Evolutionary conservation across 2,329 filamentous ascomycete species (phyloP).

Genomic region (Colletotrichum sp.): DNA sequence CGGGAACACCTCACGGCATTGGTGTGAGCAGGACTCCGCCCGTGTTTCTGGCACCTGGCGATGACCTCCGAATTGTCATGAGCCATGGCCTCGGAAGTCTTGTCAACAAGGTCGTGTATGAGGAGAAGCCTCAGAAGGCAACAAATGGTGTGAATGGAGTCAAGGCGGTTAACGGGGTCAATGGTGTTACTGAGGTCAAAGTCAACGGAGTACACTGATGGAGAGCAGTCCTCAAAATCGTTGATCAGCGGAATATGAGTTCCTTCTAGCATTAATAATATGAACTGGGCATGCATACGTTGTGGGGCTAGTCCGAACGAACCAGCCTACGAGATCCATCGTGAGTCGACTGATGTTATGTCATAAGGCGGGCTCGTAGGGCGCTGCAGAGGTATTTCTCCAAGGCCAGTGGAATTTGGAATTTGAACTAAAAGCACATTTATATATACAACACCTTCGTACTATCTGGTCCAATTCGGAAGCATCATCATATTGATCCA

Average conservation of each 20-base stretch:
- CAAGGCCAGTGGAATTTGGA: too few relatives aligned
- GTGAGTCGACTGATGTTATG: not conserved
- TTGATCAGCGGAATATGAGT: not conserved
- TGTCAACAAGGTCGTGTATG: constrained; percentile 21
- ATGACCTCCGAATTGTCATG: constrained; percentile 22
- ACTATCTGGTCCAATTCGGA: too few relatives aligned
- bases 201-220: not conserved
- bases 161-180: not conserved
- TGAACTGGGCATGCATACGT: not conserved
- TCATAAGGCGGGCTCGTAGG: not conserved
- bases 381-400: not conserved
- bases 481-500: too few relatives aligned
- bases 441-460: too few relatives aligned
- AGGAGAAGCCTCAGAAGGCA: not conserved
- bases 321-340: not conserved
- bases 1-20: constrained; percentile 29
- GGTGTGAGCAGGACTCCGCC: constrained; percentile 24
- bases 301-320: not conserved
- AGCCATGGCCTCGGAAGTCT: constrained; percentile 26
- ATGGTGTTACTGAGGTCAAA: not conserved
- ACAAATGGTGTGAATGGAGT: not conserved
- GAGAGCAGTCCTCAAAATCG: accelerated
- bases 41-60: constrained; percentile 21
- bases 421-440: too few relatives aligned
- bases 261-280: not conserved